Conservation (phyloP, 768 basidiomycete genomes). For the Boletus barrowsii region DNA sequence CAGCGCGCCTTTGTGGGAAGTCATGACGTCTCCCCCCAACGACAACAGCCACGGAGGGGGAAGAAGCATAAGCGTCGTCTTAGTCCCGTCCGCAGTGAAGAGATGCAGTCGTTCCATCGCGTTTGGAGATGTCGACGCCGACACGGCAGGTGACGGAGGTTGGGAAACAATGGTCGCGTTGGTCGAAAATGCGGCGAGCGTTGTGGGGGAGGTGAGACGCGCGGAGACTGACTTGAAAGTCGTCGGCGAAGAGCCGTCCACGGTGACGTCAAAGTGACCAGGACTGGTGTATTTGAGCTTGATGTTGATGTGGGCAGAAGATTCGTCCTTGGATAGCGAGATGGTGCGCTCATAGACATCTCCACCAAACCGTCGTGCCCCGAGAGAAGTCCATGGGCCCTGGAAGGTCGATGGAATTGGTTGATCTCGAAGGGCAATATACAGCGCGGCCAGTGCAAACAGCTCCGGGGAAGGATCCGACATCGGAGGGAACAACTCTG, state of each 20-base stretch:
- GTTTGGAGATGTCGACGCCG: constrained; percentile 51
- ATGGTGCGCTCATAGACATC: constrained; percentile 62
- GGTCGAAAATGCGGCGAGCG: constrained; percentile 46
- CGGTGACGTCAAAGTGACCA: constrained; percentile 53
- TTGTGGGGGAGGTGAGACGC: constrained; percentile 49
- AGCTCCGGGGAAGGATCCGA: constrained; percentile 56
- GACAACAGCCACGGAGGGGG: constrained; percentile 69
- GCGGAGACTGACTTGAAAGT: constrained; percentile 55
- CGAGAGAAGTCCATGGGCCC: constrained; percentile 69
- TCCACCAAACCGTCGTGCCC: constrained; percentile 76
- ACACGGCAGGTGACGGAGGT: constrained; percentile 48
- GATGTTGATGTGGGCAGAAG: constrained; percentile 35
- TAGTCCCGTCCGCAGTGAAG: constrained; percentile 55
- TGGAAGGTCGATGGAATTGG: constrained; percentile 26
- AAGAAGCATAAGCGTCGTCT: constrained; percentile 64
- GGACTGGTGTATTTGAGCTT: constrained; percentile 41
- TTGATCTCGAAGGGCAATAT: constrained; percentile 64
- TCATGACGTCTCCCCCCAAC: constrained; percentile 56
- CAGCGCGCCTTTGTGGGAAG: constrained; percentile 59
- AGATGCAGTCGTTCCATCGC: constrained; percentile 76
- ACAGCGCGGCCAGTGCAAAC: constrained; percentile 79
- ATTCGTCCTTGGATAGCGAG: constrained; percentile 57
- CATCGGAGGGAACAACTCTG: constrained; percentile 73
- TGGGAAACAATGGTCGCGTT: constrained; percentile 77
- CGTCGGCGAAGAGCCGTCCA: constrained; percentile 30